A percentile compares a stretch with the other conserved stretches of the same genome.
phyloP scores from a whole-genome alignment of 345 rosid species.

The thale cress (Arabidopsis thaliana) region TAIR10.1 NC_003070.9:18482001-18482500 shows the following conservation, averaged over 20 bases:
- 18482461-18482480: background rate
- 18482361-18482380: constrained; percentile 9
- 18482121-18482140: background rate
- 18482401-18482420: background rate
- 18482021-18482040: background rate
- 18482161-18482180: constrained; percentile 3
- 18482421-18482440: background rate
- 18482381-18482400: background rate
- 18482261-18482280: background rate
- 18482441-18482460: background rate
- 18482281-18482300: background rate
- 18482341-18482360: background rate
- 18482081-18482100: constrained; percentile 7
- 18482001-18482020: background rate
- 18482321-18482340: too few relatives aligned
- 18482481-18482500: background rate
- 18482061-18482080: constrained; percentile 7
- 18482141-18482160: background rate
- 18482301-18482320: too few relatives aligned
- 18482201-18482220: background rate
- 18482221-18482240: background rate
- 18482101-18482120: background rate
- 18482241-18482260: constrained; percentile 12
- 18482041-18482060: background rate
- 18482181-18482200: background rate